These are phyloP conservation scores for Orbilia javanica DNA, from an alignment of 2,329 filamentous ascomycete genomes.

Conservation along the genomic window DNA sequence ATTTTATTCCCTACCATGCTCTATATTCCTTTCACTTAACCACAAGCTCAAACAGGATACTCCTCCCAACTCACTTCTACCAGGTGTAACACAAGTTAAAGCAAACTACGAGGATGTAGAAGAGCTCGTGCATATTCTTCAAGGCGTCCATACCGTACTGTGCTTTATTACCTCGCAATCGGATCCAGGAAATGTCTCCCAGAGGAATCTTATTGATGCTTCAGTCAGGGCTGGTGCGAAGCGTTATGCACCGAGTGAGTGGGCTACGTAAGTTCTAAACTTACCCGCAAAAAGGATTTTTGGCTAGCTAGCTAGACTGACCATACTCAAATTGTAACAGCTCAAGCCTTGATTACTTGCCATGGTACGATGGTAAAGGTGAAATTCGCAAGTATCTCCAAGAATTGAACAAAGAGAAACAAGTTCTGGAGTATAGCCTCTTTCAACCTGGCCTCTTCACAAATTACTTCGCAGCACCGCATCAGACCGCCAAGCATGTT, in stretches of 20 bases:
- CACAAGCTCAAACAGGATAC: conserved; percentile 61
- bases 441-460: conserved; percentile 69
- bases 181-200: conserved; percentile 17
- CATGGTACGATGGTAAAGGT: conserved; percentile 66
- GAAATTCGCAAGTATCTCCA: conserved; percentile 66
- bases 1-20: background rate
- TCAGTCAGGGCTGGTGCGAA: conserved; percentile 65
- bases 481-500: conserved; percentile 66
- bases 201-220: conserved; percentile 65
- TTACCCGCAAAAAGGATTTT: too few species aligned
- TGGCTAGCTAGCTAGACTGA: background rate
- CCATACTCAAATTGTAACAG: background rate
- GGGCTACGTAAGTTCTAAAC: conserved; percentile 27
- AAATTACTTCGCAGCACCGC: conserved; percentile 68
- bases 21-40: background rate
- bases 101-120: conserved; percentile 67
- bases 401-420: conserved; percentile 66
- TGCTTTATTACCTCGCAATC: conserved; percentile 66
- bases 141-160: conserved; percentile 70
- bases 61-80: conserved; percentile 29
- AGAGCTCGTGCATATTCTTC: conserved; percentile 65
- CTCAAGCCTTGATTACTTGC: conserved; percentile 51
- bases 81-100: conserved; percentile 65
- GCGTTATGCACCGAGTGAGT: conserved; percentile 66
- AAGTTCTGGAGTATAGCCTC: conserved; percentile 68